These are phyloP conservation scores for Lichtheimia hyalospora DNA, from an alignment of 371 early-diverging fungal species.

Conservation along the genomic window DNA sequence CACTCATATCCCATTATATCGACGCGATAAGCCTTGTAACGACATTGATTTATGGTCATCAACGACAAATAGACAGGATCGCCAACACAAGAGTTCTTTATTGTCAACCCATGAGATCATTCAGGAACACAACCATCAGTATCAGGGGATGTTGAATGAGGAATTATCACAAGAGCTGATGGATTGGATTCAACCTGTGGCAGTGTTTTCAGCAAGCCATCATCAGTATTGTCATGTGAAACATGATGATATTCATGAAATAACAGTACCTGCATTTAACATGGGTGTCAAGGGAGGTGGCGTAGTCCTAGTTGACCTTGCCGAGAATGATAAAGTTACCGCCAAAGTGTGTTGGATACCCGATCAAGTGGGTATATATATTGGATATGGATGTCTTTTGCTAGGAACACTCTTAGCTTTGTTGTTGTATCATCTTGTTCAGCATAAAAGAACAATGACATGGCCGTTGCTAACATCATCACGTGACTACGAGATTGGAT, in stretches of 20 bases:
- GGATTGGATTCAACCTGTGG: constrained; percentile 55
- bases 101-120: constrained; percentile 22
- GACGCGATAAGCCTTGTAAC: constrained; percentile 57
- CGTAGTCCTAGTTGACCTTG: constrained; percentile 25
- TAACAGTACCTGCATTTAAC: constrained; percentile 52
- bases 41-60: constrained; percentile 19
- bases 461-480: not conserved
- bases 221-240: constrained; percentile 81
- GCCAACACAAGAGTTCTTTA: too few species aligned
- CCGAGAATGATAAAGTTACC: not conserved
- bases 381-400: constrained; percentile 26
- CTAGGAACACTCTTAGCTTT: not conserved
- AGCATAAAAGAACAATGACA: not conserved
- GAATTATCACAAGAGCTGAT: constrained; percentile 58
- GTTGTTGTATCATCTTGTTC: not conserved
- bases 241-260: constrained; percentile 19
- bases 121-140: constrained; percentile 73
- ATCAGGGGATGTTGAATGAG: constrained; percentile 73
- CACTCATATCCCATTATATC: constrained; percentile 29
- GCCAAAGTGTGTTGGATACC: constrained; percentile 35
- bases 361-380: constrained; percentile 27
- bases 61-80: too few species aligned
- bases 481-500: not conserved
- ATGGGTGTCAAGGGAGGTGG: constrained; percentile 54
- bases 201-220: constrained; percentile 88